These are phyloP conservation scores for Fusarium napiforme DNA, from an alignment of 2,329 filamentous ascomycete species.

Conservation along the genomic window DNA sequence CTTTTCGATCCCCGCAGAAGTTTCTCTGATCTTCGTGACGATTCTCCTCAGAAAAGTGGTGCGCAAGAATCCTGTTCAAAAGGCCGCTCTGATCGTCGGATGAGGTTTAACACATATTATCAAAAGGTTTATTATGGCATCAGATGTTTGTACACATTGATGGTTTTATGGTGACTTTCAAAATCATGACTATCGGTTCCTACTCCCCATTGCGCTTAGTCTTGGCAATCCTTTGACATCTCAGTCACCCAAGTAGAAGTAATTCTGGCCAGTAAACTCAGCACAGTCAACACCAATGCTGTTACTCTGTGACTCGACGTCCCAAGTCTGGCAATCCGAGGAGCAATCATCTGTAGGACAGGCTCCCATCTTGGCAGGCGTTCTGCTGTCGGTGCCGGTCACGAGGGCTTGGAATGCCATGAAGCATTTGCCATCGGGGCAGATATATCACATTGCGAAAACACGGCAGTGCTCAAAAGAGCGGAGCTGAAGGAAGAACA, in stretches of 20 bases:
- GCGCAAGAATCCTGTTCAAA: neutral
- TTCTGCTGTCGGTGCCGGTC: neutral
- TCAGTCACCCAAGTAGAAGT: slow-evolving; percentile 9
- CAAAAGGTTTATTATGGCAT: neutral
- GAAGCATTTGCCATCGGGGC: slow-evolving; percentile 7
- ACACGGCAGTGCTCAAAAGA: neutral
- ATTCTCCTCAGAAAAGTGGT: too few relatives aligned
- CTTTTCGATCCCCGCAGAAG: neutral
- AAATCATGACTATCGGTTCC: neutral
- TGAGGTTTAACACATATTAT: neutral
- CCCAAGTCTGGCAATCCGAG: slow-evolving; percentile 4
- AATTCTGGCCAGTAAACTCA: slow-evolving; percentile 11
- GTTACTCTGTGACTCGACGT: neutral
- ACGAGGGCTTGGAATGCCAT: slow-evolving; percentile 1
- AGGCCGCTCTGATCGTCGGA: too few relatives aligned
- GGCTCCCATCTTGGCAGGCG: slow-evolving; percentile 1
- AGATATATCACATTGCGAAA: neutral
- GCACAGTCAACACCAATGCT: slow-evolving; percentile 4
- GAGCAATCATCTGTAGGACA: slow-evolving; percentile 1
- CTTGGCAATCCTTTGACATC: too few relatives aligned
- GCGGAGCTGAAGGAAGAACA: neutral
- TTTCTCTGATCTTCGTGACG: neutral
- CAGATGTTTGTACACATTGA: neutral
- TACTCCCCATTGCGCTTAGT: neutral
- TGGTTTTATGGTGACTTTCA: neutral